phyloP scores from a whole-genome alignment of 225 moss, liverwort and hornwort genomes.

The Asterella californica region DNA sequence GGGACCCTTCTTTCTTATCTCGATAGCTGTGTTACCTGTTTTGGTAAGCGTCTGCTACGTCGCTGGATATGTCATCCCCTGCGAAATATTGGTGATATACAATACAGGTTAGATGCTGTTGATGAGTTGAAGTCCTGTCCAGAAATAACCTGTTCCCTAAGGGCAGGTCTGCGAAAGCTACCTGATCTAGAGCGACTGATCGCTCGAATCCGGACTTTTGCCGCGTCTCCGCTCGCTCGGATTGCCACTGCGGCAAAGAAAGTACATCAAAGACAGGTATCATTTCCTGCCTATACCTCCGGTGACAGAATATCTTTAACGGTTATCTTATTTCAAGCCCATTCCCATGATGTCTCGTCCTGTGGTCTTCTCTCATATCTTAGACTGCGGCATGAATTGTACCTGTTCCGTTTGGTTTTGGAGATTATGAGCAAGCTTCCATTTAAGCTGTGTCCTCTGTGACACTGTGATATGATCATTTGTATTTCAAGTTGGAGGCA shows the following conservation, averaged over 20 bases:
- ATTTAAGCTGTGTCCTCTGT: not conserved
- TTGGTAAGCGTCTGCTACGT: slow-evolving; percentile 76
- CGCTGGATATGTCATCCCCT: slow-evolving; percentile 97
- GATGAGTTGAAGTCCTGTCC: slow-evolving; percentile 57
- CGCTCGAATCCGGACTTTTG: slow-evolving; percentile 73
- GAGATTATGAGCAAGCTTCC: not conserved
- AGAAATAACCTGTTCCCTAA: slow-evolving; percentile 51
- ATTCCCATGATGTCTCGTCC: not conserved
- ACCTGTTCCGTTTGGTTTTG: not conserved
- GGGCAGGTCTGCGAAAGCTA: slow-evolving; percentile 60
- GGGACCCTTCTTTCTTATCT: slow-evolving; percentile 75
- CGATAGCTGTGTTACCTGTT: slow-evolving; percentile 69
- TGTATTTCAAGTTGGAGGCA: not conserved
- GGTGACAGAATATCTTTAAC: not conserved
- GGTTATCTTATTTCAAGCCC: not conserved
- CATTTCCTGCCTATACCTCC: not conserved
- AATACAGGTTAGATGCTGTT: slow-evolving; percentile 72
- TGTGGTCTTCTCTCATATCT: not conserved
- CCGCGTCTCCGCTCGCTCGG: slow-evolving; percentile 62
- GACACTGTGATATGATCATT: not conserved
- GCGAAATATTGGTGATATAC: slow-evolving; percentile 56
- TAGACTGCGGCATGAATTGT: not conserved
- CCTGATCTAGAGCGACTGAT: slow-evolving; percentile 84
- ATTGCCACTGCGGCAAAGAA: slow-evolving; percentile 70
- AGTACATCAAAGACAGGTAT: slow-evolving; percentile 73